Percentiles rank a stretch among this genome's conserved stretches.
phyloP scores from a whole-genome alignment of 306 rosid species.

The Prunus armeniaca region DNA sequence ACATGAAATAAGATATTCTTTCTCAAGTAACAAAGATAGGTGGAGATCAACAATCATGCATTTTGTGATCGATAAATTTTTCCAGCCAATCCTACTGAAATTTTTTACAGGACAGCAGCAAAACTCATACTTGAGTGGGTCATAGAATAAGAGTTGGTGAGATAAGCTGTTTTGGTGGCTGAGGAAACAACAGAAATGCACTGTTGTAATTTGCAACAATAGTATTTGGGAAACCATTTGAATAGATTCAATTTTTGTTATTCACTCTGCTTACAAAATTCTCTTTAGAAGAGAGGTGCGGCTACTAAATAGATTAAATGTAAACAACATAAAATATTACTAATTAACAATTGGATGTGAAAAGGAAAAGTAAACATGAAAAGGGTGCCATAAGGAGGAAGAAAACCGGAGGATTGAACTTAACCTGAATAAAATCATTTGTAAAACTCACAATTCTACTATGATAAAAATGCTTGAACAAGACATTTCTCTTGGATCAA shows the following conservation, averaged over 20 bases:
- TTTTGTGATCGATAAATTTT: not conserved
- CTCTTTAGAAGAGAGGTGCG: not conserved
- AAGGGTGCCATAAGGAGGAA: not conserved
- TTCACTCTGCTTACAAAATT: not conserved
- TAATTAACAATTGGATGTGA: not conserved
- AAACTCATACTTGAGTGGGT: not conserved
- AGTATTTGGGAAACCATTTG: too few species aligned
- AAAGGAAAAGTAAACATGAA: not conserved
- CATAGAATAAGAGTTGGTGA: not conserved
- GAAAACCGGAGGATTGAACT: not conserved
- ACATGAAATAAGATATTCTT: not conserved
- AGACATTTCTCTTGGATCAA: not conserved
- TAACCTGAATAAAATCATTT: not conserved
- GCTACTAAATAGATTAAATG: not conserved
- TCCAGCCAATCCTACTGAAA: not conserved
- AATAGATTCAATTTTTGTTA: not conserved
- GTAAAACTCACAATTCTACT: not conserved
- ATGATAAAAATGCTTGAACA: not conserved
- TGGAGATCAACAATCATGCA: not conserved
- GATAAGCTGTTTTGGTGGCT: not conserved
- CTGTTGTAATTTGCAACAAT: not conserved
- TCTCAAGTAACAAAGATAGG: not conserved
- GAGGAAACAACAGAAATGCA: constrained; percentile 3
- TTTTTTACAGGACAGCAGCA: not conserved
- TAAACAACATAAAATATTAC: not conserved